Base-by-base conservation (phyloP, 371 early-diverging fungal species). In the Zychaea mexicana region DNA sequence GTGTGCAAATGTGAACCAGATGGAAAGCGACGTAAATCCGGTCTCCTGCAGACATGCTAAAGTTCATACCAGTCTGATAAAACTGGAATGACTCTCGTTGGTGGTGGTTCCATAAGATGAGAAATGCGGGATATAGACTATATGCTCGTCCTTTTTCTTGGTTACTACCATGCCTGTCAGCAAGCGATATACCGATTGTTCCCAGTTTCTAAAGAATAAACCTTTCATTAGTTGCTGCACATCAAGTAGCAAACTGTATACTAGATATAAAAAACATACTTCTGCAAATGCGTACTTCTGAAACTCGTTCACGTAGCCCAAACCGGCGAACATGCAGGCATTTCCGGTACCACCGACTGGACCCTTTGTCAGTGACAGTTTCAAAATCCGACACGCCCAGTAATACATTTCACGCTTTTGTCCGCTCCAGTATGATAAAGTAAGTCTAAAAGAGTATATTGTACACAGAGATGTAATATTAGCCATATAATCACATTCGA, bases 1-100 rank as follows among this genome's bases (percentile, higher is more conserved):
- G 28, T 0, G 57, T 65, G 3, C 64, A 76, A 4, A 76, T 62
- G 27, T 76, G 78, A 1, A 81, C 10, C 15, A 71, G 74, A 0
- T 70, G 33, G 28, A 74, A 81, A 0, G 78, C 73, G 2, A 66
- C 62, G 57, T 78, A 81, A 28, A 81, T 81, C 33, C 77, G 72
- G 45, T 81, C 81, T 21, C 81, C 81, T 2, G 74, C 72, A 1
- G 76, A 64, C 19, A 71, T n/a, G 5, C 65, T 68, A 0, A 65
- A 61, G 0, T 62, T 49, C 19, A 69, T 31, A n/a, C 58, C 62
- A 1, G 67, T 36, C 6, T 63, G 52, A 28, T 54, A 67, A 21
- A 55, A 57, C 13, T 69, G 61, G 0, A 72, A 36, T 7, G 66
- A 36, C 2, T 81, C 78, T 19, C 56, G 56, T 2, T 68, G 39